Base-by-base conservation (phyloP, 176 grass and related monocot genomes). In the Carex littledalei region DNA sequence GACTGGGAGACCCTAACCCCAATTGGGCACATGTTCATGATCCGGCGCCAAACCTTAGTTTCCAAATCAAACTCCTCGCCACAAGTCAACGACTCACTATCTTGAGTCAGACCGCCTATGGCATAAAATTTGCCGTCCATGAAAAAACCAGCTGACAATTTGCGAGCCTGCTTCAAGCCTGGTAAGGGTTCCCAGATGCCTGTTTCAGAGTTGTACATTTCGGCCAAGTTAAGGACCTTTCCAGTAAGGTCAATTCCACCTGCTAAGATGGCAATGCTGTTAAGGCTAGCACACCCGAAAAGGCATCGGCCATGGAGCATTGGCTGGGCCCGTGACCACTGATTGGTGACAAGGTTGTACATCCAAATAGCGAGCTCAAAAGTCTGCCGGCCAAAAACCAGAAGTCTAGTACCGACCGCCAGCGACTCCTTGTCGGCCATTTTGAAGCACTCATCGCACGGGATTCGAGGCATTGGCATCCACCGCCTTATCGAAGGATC, bases 111-210 rank as follows among this genome's bases (percentile, higher is more conserved):
- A 21, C 94, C 94, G 24, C 94, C 94, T 35, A 97, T 97, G 32
- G 92, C 90, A 79, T 94, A 97, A 80, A 97, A 97, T 54, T 94
- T 97, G 4, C 89, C 91, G 80, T 97, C 94, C 94, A 97, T 93
- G 87, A 97, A 94, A 80, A 97, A 94, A 21, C 94, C 94, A 16
- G 94, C 92, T 39, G 90, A 94, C 26, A 91, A 88, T 69, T 85
- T 91, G 81, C 92, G 92, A 5, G 91, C 79, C 15, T 93, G n/a
- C 67, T 89, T 84, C 92, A 97, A 92, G 86, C 91, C 91, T 41
- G 94, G 92, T 61, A 97, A 80, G 73, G 87, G 88, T 82, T 94
- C 89, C 94, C 94, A 97, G 35, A n/a, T 82, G 3, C 82, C 87
- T 37, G 37, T 73, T 59, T 94, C 94, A 31, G 94, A 97, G 84